Evolutionary conservation across 129 eudicot genomes (phyloP).

Genomic region (Saposhnikovia divaricata): DNA sequence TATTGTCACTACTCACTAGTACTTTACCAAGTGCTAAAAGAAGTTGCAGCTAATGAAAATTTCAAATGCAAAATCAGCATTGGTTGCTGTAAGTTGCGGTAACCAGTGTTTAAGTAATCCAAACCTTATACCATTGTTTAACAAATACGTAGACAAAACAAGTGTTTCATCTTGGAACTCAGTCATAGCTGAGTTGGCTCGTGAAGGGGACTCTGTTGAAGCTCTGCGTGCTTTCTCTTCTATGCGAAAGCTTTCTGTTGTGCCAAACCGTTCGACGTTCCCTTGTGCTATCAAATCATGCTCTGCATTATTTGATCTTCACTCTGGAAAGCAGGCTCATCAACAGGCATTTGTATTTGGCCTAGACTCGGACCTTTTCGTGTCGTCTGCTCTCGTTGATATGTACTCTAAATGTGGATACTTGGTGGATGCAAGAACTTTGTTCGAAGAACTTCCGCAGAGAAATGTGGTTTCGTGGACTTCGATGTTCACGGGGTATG

Average conservation of each 20-base stretch:
- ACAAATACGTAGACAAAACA: conserved; percentile 38
- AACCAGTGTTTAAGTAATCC: conserved; percentile 18
- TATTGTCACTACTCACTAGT: too few species aligned
- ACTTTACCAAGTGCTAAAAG: too few species aligned
- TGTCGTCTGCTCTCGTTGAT: conserved; percentile 46
- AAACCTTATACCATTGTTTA: conserved; percentile 27
- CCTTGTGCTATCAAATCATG: conserved; percentile 58
- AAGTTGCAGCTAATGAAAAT: conserved; percentile 8
- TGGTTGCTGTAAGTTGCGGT: not conserved
- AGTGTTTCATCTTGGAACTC: conserved; percentile 53
- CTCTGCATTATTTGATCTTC: conserved; percentile 36
- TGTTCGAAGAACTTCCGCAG: conserved; percentile 44
- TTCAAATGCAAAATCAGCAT: conserved; percentile 10
- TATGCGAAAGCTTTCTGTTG: conserved; percentile 38
- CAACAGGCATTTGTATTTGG: conserved; percentile 48
- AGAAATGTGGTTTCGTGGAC: conserved; percentile 48
- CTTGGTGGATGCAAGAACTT: conserved; percentile 25
- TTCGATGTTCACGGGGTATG: conserved; percentile 39
- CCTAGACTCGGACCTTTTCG: conserved; percentile 30
- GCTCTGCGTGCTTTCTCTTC: conserved; percentile 47
- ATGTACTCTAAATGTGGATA: conserved; percentile 40
- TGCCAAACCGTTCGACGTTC: conserved; percentile 39
- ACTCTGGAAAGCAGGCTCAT: conserved; percentile 43
- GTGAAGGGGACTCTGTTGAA: conserved; percentile 39
- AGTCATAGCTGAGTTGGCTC: conserved; percentile 45